A percentile compares a stretch with the other conserved stretches of the same genome.
phyloP scores from a whole-genome alignment of 1,284 basidiomycete species.

The Apiotrichum siamense region DNA sequence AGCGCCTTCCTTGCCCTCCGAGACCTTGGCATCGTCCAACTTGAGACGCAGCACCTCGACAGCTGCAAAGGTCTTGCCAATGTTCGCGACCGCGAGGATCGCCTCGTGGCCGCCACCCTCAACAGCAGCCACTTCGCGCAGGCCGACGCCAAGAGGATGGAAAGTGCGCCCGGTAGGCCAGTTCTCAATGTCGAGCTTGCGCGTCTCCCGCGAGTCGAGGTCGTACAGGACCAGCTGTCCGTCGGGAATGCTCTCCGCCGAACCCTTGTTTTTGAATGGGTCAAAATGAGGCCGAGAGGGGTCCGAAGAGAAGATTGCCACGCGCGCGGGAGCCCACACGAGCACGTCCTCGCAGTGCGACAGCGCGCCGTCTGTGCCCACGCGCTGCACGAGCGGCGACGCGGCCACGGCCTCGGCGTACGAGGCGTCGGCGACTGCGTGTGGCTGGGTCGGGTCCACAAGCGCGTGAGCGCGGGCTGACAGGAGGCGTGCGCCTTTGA shows the following conservation, averaged over 20 bases:
- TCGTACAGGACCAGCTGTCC: neutral
- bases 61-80: neutral
- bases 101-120: neutral
- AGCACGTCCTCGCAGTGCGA: slow-evolving; percentile 7
- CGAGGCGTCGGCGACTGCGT: neutral
- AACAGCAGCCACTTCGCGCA: neutral
- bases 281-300: slow-evolving; percentile 3
- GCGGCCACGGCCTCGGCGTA: neutral
- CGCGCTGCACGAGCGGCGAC: neutral
- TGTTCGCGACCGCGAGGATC: slow-evolving; percentile 7
- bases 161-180: neutral
- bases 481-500: neutral
- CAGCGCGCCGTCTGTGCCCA: neutral
- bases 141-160: slow-evolving; percentile 7
- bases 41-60: slow-evolving; percentile 9
- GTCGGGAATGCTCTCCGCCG: neutral
- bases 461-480: slow-evolving; percentile 7
- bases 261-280: slow-evolving; percentile 1
- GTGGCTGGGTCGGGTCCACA: slow-evolving; percentile 1
- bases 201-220: neutral
- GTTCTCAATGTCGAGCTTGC: neutral
- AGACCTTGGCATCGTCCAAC: neutral
- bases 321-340: neutral
- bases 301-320: slow-evolving; percentile 5
- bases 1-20: neutral